Base-by-base conservation (phyloP, 2,329 filamentous ascomycete species). In the Mycosphaerella sp. region DNA sequence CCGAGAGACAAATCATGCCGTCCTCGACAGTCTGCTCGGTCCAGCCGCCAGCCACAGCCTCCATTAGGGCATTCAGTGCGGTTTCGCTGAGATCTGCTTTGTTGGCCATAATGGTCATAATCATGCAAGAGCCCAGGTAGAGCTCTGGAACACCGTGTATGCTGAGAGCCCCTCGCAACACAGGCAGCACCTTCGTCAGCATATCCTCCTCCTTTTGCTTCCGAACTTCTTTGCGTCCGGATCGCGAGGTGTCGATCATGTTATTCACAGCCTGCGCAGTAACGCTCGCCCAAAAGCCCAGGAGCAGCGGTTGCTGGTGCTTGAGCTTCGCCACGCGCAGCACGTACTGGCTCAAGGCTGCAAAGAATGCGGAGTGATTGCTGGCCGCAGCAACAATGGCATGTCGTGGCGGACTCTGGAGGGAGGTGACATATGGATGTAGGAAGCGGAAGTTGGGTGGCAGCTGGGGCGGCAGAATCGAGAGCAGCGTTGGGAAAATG, bases 231-330 rank as follows among this genome's bases (percentile, higher is more conserved):
- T 80, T 80, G 60, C 89, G 80, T 50, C 91, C 91, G 1, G 89
- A 91, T 61, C 82, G 83, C 57, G 84, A 80, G 51, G 80, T 81
- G 64, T 95, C 89, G 54, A 97, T 73, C 76, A 93, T 89, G 31
- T 84, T 85, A 59, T 88, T 87, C 55, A 95, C 79, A 9, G 91
- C 84, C 71, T 98, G 91, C 0, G 89, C 89, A 69, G 87, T 85
- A 48, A 96, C 78, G 44, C 89, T 86, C 4, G 87, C 89, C 92
- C 93, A 98, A 69, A 98, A 96, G 0, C 88, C 86, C 51, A 95
- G 74, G 55, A 96, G 74, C 1, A 84, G 82, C 39, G 88, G 82
- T 63, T 93, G 87, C 51, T 92, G 84, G 54, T 88, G 84, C 50
- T 83, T 80, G 40, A 80, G 77, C 50, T 82, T 80, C 66, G 89